These are phyloP conservation scores for Diaporthe ilicicola DNA, from an alignment of 2,329 filamentous ascomycete genomes.

Conservation along the genomic window DNA sequence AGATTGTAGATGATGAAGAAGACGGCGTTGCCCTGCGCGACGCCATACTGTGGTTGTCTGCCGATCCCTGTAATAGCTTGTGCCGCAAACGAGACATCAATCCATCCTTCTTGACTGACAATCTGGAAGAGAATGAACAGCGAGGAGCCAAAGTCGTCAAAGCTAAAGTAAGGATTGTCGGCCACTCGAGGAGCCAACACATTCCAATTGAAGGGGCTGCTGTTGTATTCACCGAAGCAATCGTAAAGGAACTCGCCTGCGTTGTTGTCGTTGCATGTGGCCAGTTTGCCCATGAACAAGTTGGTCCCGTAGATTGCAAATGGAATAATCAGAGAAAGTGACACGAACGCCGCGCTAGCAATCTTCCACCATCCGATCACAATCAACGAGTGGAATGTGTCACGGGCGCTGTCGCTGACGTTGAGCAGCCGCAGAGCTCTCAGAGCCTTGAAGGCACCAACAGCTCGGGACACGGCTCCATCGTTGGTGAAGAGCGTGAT, in stretches of 20 bases:
- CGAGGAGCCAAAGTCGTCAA: slow-evolving; percentile 93
- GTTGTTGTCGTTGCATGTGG: slow-evolving; percentile 79
- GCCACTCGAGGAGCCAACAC: slow-evolving; percentile 85
- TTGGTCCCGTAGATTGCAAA: slow-evolving; percentile 97
- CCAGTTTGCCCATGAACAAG: slow-evolving; percentile 85
- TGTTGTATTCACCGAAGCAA: slow-evolving; percentile 86
- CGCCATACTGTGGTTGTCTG: slow-evolving; percentile 74
- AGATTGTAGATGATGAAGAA: slow-evolving; percentile 98
- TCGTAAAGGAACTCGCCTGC: slow-evolving; percentile 68
- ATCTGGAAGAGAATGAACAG: slow-evolving; percentile 98
- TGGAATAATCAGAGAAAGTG: slow-evolving; percentile 90
- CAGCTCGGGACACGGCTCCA: slow-evolving; percentile 85
- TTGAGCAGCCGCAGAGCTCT: slow-evolving; percentile 91
- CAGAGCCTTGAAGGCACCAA: slow-evolving; percentile 96
- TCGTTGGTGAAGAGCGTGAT: slow-evolving; percentile 82
- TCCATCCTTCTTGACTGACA: slow-evolving; percentile 98
- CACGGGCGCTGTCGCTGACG: slow-evolving; percentile 92
- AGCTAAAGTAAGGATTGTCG: slow-evolving; percentile 85
- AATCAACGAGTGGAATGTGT: slow-evolving; percentile 97
- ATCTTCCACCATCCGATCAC: slow-evolving; percentile 96
- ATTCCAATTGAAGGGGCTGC: slow-evolving; percentile 82
- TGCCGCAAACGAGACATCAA: slow-evolving; percentile 86
- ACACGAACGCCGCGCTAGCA: slow-evolving; percentile 90
- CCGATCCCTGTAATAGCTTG: slow-evolving; percentile 83
- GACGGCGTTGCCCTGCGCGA: slow-evolving; percentile 83